Evolutionary conservation across 1,284 basidiomycete genomes (phyloP).

Genomic region (Sutorius eximius): DNA sequence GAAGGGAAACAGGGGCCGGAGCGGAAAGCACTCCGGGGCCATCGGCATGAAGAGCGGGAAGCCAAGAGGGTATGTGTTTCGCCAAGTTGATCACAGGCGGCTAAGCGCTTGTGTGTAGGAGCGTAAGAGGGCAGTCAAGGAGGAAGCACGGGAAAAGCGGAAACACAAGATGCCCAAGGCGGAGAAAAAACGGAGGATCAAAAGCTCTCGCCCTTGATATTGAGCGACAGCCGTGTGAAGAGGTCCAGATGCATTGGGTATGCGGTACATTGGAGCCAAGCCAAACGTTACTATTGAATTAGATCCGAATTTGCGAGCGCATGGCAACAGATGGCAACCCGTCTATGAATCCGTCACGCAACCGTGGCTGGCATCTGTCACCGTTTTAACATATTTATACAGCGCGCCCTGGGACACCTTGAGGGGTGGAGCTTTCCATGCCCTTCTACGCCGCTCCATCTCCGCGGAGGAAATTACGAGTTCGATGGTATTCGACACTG

Average conservation of each 20-base stretch:
- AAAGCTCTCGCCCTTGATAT: constrained; percentile 43
- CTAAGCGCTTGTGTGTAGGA: constrained; percentile 52
- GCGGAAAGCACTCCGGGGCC: constrained; percentile 65
- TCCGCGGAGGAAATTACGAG: constrained; percentile 71
- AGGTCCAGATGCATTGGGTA: neutral
- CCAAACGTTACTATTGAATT: constrained; percentile 7
- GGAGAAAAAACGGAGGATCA: constrained; percentile 86
- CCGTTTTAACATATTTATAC: constrained; percentile 84
- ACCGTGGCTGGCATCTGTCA: constrained; percentile 85
- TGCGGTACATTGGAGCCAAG: neutral
- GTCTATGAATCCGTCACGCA: constrained; percentile 83
- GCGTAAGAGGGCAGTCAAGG: constrained; percentile 86
- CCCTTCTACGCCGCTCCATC: constrained; percentile 61
- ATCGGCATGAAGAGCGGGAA: constrained; percentile 90
- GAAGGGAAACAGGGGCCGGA: constrained; percentile 36
- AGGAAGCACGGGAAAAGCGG: constrained; percentile 82
- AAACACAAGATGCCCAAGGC: constrained; percentile 93
- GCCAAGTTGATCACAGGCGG: constrained; percentile 7
- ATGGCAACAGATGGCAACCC: constrained; percentile 21
- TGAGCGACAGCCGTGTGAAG: constrained; percentile 30
- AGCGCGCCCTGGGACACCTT: constrained; percentile 85
- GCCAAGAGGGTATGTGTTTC: constrained; percentile 72
- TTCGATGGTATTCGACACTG: constrained; percentile 81
- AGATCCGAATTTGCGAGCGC: constrained; percentile 4
- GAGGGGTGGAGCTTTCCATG: constrained; percentile 81